Percentiles rank a stretch among this genome's conserved stretches.
phyloP scores from a whole-genome alignment of 1,284 basidiomycete genomes.

The Earliella scabrosa region DNA sequence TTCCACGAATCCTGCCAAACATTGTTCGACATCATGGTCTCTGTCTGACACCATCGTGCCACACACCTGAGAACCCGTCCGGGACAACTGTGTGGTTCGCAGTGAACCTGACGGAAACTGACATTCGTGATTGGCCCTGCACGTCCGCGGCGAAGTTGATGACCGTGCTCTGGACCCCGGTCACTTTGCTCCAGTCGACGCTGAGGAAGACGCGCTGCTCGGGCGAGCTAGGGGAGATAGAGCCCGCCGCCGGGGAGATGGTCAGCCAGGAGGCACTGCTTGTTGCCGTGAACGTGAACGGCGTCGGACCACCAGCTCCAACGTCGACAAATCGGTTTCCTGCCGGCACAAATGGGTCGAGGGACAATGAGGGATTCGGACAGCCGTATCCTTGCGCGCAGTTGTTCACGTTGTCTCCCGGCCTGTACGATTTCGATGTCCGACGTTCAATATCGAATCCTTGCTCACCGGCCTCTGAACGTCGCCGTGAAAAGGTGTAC shows the following conservation, averaged over 20 bases:
- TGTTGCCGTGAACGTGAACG: constrained; percentile 59
- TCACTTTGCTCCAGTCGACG: constrained; percentile 65
- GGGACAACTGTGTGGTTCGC: constrained; percentile 45
- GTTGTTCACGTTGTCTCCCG: constrained; percentile 62
- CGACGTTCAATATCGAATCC: no score
- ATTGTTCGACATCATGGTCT: background rate
- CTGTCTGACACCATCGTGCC: background rate
- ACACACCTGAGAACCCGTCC: constrained; percentile 52
- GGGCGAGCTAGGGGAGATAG: constrained; percentile 50
- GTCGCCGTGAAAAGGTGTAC: constrained; percentile 11
- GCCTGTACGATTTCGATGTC: constrained; percentile 41
- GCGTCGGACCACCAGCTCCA: constrained; percentile 59
- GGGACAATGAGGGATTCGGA: constrained; percentile 50
- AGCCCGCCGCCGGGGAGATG: constrained; percentile 50
- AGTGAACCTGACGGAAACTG: constrained; percentile 44
- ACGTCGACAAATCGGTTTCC: constrained; percentile 62
- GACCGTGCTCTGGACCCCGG: constrained; percentile 44
- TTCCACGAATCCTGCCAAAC: constrained; percentile 59
- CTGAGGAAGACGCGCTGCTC: constrained; percentile 60
- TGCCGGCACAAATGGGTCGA: constrained; percentile 60
- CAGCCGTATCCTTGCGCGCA: constrained; percentile 56
- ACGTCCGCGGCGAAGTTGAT: constrained; percentile 55
- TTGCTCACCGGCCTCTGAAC: no score
- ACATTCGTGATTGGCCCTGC: constrained; percentile 39
- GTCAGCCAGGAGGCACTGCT: constrained; percentile 59